Evolutionary conservation across 768 basidiomycete genomes (phyloP).

Genomic region (Mycena crocata): DNA sequence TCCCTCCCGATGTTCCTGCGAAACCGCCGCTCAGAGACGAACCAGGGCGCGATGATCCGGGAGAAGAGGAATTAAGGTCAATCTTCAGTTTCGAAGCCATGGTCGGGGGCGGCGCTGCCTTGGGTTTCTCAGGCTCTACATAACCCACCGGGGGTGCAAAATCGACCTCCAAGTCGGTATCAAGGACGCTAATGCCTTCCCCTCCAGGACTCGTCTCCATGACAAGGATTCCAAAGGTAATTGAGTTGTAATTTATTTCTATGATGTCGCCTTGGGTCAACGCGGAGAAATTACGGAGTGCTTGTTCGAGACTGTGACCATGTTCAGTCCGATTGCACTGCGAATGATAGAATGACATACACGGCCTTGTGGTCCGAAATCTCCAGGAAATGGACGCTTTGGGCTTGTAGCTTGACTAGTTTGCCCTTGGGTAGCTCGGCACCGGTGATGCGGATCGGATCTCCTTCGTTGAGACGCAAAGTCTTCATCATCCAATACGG

Average conservation of each 20-base stretch:
- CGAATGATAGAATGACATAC: slow-evolving; percentile 60
- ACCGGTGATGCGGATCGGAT: slow-evolving; percentile 93
- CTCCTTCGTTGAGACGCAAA: slow-evolving; percentile 91
- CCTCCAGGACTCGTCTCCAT: slow-evolving; percentile 94
- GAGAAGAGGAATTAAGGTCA: slow-evolving; percentile 87
- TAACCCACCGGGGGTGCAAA: slow-evolving; percentile 95
- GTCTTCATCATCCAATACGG: slow-evolving; percentile 99
- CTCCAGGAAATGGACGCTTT: slow-evolving; percentile 94
- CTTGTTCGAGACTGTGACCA: slow-evolving; percentile 85
- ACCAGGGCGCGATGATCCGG: slow-evolving; percentile 85
- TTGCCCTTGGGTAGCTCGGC: slow-evolving; percentile 92
- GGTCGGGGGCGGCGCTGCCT: slow-evolving; percentile 83
- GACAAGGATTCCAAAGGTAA: slow-evolving; percentile 93
- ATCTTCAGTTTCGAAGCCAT: slow-evolving; percentile 99
- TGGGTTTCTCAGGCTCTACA: slow-evolving; percentile 91
- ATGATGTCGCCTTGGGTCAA: slow-evolving; percentile 97
- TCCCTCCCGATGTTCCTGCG: slow-evolving; percentile 60
- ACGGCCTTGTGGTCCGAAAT: slow-evolving; percentile 98
- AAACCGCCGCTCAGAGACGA: slow-evolving; percentile 81
- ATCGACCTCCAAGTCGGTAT: slow-evolving; percentile 98
- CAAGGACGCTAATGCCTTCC: slow-evolving; percentile 88
- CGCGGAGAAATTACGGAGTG: slow-evolving; percentile 91
- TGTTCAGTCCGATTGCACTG: not conserved
- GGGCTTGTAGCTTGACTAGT: slow-evolving; percentile 96
- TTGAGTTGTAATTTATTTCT: slow-evolving; percentile 96